Conservation (phyloP, 1,284 basidiomycete species). For the Sanghuangporus sanghuang region DNA sequence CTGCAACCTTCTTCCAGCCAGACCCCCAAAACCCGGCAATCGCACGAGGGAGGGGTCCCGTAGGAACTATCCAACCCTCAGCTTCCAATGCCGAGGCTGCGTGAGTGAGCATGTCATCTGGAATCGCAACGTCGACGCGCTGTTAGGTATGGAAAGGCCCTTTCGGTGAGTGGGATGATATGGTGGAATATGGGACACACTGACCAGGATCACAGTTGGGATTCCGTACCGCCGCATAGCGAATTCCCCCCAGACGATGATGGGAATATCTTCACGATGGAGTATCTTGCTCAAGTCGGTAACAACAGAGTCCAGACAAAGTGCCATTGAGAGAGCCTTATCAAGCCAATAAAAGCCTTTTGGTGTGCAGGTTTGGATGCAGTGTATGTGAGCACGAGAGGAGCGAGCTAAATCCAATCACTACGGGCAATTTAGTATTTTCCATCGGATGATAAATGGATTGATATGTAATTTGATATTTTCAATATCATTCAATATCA, state of each 20-base stretch:
- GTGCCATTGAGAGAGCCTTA: neutral
- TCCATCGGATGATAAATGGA: too few species aligned
- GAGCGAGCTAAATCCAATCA: too few species aligned
- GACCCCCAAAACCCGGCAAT: neutral
- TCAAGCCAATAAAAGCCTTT: too few species aligned
- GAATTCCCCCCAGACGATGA: neutral
- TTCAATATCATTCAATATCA: too few species aligned
- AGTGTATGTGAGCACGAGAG: too few species aligned
- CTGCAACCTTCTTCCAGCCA: neutral
- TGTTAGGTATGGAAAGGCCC: neutral
- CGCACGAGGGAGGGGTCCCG: neutral
- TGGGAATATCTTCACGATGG: neutral
- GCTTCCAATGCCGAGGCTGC: neutral
- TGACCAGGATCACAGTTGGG: neutral
- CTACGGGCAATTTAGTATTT: too few species aligned
- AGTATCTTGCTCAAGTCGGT: neutral
- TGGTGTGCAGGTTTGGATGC: too few species aligned
- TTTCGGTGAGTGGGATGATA: neutral
- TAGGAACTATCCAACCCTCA: neutral
- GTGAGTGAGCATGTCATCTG: neutral
- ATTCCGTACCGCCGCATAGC: neutral
- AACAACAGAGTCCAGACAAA: neutral
- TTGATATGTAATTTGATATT: too few species aligned
- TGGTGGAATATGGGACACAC: neutral
- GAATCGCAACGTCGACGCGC: neutral